Evolutionary conservation across 495 filamentous ascomycete genomes (phyloP).

Genomic region (Darksidea phi): DNA sequence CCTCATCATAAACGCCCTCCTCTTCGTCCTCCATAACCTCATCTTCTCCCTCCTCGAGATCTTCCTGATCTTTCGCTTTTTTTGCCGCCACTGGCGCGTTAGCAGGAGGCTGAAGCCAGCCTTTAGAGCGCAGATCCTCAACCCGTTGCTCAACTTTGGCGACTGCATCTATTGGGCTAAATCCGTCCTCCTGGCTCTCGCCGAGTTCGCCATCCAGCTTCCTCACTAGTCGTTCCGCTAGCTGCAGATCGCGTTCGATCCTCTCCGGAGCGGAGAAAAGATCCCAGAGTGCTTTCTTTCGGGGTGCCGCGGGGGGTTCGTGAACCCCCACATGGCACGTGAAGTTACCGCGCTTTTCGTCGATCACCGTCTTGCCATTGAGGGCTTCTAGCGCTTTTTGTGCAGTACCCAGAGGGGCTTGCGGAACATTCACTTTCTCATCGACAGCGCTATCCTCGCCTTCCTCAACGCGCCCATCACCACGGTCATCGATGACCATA

Average conservation of each 20-base stretch:
- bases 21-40: slow-evolving; percentile 70
- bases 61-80: slow-evolving; percentile 58
- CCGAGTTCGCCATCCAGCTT: slow-evolving; percentile 83
- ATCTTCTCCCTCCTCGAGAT: slow-evolving; percentile 68
- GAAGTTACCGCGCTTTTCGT: slow-evolving; percentile 89
- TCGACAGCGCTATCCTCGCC: slow-evolving; percentile 57
- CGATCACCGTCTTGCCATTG: slow-evolving; percentile 94
- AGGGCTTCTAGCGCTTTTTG: slow-evolving; percentile 87
- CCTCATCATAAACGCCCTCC: slow-evolving; percentile 69
- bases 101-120: slow-evolving; percentile 68
- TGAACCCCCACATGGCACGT: slow-evolving; percentile 96
- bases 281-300: slow-evolving; percentile 98
- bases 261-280: slow-evolving; percentile 87
- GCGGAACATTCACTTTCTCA: slow-evolving; percentile 45
- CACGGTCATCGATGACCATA: slow-evolving; percentile 54
- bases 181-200: slow-evolving; percentile 14
- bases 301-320: slow-evolving; percentile 75
- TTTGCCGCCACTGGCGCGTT: slow-evolving; percentile 57
- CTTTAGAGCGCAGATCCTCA: slow-evolving; percentile 69
- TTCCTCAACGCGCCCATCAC: slow-evolving; percentile 65
- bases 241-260: slow-evolving; percentile 77
- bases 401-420: slow-evolving; percentile 51
- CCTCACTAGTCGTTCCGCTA: slow-evolving; percentile 70
- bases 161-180: slow-evolving; percentile 57
- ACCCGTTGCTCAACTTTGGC: slow-evolving; percentile 82